Percentiles rank a stretch among this genome's conserved stretches.
These are phyloP conservation scores for Wallemia ichthyophaga DNA, from an alignment of 1,284 basidiomycete genomes.

Conservation along the genomic window DNA sequence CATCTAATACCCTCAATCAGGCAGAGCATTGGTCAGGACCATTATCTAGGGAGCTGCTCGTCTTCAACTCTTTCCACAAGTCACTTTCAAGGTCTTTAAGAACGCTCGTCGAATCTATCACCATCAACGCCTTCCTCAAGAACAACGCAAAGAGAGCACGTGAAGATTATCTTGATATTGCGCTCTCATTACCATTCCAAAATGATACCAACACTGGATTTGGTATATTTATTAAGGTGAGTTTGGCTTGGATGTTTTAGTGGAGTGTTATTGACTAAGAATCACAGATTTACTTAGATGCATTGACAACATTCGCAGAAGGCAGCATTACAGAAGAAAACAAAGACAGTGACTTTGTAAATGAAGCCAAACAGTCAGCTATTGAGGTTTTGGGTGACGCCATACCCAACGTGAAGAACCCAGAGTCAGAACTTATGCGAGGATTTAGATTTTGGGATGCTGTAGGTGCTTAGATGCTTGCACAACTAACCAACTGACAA, in stretches of 20 bases:
- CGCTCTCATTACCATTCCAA: constrained; percentile 64
- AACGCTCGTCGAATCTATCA: constrained; percentile 64
- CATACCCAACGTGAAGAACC: constrained; percentile 61
- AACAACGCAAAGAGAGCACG: constrained; percentile 54
- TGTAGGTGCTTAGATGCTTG: constrained; percentile 25
- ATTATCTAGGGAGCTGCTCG: constrained; percentile 73
- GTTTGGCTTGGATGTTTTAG: constrained; percentile 6
- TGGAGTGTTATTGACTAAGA: constrained; percentile 4
- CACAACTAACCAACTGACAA: neutral
- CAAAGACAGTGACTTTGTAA: constrained; percentile 39
- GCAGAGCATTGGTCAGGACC: constrained; percentile 71
- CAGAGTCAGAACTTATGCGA: constrained; percentile 62
- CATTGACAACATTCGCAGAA: constrained; percentile 50
- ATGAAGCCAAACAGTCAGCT: constrained; percentile 55
- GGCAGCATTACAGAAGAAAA: constrained; percentile 24
- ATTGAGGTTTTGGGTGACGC: constrained; percentile 75
- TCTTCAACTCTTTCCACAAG: constrained; percentile 91
- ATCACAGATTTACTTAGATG: constrained; percentile 40
- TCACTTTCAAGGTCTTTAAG: constrained; percentile 66
- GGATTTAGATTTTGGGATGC: constrained; percentile 97
- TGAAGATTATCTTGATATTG: constrained; percentile 76
- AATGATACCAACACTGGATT: constrained; percentile 90
- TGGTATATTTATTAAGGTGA: constrained; percentile 70
- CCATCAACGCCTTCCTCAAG: constrained; percentile 67
- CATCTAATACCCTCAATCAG: constrained; percentile 16